Evolutionary conservation across 2,329 filamentous ascomycete species (phyloP).

Genomic region (Aspergillus fijiensis): DNA sequence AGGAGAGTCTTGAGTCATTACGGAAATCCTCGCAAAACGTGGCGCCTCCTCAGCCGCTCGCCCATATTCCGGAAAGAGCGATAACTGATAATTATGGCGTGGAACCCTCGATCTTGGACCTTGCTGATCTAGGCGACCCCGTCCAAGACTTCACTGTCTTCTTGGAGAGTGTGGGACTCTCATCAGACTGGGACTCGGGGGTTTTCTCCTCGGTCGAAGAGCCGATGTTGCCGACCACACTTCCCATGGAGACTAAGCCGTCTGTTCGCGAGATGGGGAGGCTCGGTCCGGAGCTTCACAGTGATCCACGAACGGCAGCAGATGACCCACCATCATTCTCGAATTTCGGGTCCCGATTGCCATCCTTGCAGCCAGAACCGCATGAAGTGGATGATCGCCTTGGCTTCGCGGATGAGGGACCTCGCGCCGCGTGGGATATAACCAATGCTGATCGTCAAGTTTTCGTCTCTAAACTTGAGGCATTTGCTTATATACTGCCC

Average conservation of each 20-base stretch:
- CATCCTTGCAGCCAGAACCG: conserved; percentile 49
- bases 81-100: conserved; percentile 46
- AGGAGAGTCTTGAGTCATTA: conserved; percentile 40
- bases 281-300: conserved; percentile 41
- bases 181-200: conserved; percentile 51
- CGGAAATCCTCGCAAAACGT: conserved; percentile 35
- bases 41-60: conserved; percentile 39
- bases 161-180: conserved; percentile 50
- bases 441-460: conserved; percentile 47
- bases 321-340: conserved; percentile 49
- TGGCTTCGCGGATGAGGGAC: conserved; percentile 43
- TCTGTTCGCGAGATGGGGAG: conserved; percentile 34
- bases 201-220: conserved; percentile 47
- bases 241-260: conserved; percentile 40
- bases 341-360: conserved; percentile 49
- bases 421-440: conserved; percentile 48
- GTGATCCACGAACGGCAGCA: conserved; percentile 38
- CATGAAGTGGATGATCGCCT: conserved; percentile 46
- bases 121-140: conserved; percentile 48
- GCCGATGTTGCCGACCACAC: conserved; percentile 36
- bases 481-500: conserved; percentile 48
- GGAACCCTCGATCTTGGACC: conserved; percentile 47
- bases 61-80: conserved; percentile 35
- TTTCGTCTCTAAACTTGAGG: conserved; percentile 46
- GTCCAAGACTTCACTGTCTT: conserved; percentile 52